Evolutionary conservation across 176 grass and related monocot species (phyloP).

Genomic region (Tillandsia fasciculata): DNA sequence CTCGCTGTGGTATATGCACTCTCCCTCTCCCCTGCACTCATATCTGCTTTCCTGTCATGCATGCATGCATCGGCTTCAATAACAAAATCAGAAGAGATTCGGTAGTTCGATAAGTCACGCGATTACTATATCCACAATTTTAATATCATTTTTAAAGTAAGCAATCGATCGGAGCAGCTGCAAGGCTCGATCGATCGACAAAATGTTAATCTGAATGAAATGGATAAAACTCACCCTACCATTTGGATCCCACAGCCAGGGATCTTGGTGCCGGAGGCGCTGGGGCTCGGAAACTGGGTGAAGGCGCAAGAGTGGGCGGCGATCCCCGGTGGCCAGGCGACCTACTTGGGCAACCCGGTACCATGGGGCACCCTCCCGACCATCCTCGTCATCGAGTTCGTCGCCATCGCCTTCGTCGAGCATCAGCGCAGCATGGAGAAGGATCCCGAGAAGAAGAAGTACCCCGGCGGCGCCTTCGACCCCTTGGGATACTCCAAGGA

Average conservation of each 20-base stretch:
- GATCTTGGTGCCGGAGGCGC: slow-evolving; percentile 74
- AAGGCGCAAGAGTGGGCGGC: slow-evolving; percentile 98
- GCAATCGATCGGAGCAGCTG: too few relatives aligned
- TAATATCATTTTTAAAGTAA: too few relatives aligned
- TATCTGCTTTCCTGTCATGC: too few relatives aligned
- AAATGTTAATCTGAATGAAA: too few relatives aligned
- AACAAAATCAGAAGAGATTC: too few relatives aligned
- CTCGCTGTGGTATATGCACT: slow-evolving; percentile 57
- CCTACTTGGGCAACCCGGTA: slow-evolving; percentile 82
- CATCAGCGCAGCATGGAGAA: slow-evolving; percentile 99
- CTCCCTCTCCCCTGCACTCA: neutral
- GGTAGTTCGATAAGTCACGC: too few relatives aligned
- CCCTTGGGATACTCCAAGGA: slow-evolving; percentile 99
- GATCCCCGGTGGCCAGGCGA: slow-evolving; percentile 69
- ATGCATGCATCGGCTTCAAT: neutral
- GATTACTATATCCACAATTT: too few relatives aligned
- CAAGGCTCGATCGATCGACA: too few relatives aligned
- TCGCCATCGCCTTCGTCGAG: slow-evolving; percentile 96
- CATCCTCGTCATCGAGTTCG: slow-evolving; percentile 86
- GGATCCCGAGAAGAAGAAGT: slow-evolving; percentile 98
- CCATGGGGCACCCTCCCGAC: slow-evolving; percentile 88
- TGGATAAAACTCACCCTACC: too few relatives aligned
- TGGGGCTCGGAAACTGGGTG: slow-evolving; percentile 97
- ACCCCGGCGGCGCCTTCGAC: slow-evolving; percentile 96
- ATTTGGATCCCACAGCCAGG: slow-evolving; percentile 42